A percentile compares a stretch with the other conserved stretches of the same genome.
Evolutionary conservation across 1,284 basidiomycete species (phyloP).

Genomic region (Phenoliferia sp.): DNA sequence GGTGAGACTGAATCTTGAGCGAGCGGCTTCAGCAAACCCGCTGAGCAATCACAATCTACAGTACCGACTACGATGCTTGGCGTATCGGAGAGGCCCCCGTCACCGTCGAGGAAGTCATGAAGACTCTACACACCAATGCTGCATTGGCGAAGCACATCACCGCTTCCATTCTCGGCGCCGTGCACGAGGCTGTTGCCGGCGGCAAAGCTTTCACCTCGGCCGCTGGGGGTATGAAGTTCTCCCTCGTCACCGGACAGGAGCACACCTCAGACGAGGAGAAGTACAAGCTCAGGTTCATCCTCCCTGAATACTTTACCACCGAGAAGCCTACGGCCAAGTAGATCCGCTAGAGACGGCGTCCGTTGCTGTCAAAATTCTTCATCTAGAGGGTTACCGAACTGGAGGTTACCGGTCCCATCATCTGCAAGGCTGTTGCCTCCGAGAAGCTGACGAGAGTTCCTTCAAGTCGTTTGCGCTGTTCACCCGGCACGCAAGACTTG

Average conservation of each 20-base stretch:
- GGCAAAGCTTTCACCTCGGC: slow-evolving; percentile 61
- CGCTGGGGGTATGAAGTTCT: slow-evolving; percentile 71
- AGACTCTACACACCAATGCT: slow-evolving; percentile 70
- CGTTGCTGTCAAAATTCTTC: too few relatives aligned
- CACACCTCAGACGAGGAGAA: slow-evolving; percentile 22
- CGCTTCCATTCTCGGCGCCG: slow-evolving; percentile 23
- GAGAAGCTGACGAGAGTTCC: too few relatives aligned
- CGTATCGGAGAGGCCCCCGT: slow-evolving; percentile 73
- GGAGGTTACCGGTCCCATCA: too few relatives aligned
- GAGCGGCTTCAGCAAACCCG: slow-evolving; percentile 39
- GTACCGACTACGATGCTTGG: slow-evolving; percentile 48
- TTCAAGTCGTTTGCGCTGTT: too few relatives aligned
- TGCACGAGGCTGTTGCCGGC: slow-evolving; percentile 48
- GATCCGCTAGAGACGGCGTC: too few relatives aligned
- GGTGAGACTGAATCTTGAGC: slow-evolving; percentile 73
- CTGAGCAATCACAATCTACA: slow-evolving; percentile 1
- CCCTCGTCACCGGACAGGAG: slow-evolving; percentile 41
- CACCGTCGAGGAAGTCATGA: slow-evolving; percentile 34
- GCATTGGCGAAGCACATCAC: slow-evolving; percentile 51
- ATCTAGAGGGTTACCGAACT: too few relatives aligned
- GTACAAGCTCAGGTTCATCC: slow-evolving; percentile 24
- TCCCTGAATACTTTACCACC: slow-evolving; percentile 26
- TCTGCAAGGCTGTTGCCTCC: too few relatives aligned
- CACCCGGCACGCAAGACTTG: too few relatives aligned
- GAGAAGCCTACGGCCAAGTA: not conserved